A percentile compares a stretch with the other conserved stretches of the same genome.
phyloP scores from a whole-genome alignment of 305 asterid genomes.

The Ajuga reptans region DNA sequence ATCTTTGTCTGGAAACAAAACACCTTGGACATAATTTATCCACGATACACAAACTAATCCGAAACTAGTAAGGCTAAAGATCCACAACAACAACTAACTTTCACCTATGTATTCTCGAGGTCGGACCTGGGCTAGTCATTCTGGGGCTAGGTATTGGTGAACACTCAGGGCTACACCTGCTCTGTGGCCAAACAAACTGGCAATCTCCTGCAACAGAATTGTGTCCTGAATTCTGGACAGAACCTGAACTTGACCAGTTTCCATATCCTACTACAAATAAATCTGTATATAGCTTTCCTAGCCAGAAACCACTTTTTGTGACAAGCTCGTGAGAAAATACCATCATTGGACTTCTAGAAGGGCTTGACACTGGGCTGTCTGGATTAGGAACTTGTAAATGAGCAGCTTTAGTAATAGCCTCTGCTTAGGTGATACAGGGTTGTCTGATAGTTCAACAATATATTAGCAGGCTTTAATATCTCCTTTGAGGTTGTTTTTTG shows the following conservation, averaged over 20 bases:
- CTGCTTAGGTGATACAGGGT: constrained; percentile 40
- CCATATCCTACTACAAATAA: constrained; percentile 49
- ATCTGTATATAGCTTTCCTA: constrained; percentile 48
- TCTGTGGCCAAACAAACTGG: constrained; percentile 55
- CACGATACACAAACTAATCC: not conserved
- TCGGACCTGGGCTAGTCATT: constrained; percentile 60
- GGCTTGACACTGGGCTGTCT: constrained; percentile 69
- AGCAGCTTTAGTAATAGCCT: constrained; percentile 40
- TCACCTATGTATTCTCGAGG: constrained; percentile 53
- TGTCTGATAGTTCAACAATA: constrained; percentile 30
- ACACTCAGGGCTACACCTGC: constrained; percentile 65
- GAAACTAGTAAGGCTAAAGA: not conserved
- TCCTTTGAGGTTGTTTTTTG: constrained; percentile 34
- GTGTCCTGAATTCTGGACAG: constrained; percentile 59
- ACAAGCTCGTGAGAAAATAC: constrained; percentile 40
- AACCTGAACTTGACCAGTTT: constrained; percentile 60
- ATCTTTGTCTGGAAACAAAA: not conserved
- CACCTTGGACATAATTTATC: not conserved
- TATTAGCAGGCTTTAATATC: constrained; percentile 34
- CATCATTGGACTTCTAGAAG: constrained; percentile 74
- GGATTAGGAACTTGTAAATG: constrained; percentile 51
- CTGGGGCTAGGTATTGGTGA: constrained; percentile 75
- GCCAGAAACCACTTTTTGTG: constrained; percentile 35
- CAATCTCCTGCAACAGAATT: constrained; percentile 65
- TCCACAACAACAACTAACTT: not conserved